Evolutionary conservation across 148 eudicot species (phyloP), one percentile per base, ranked within the genome.

Genomic region (Selenicereus undatus): DNA sequence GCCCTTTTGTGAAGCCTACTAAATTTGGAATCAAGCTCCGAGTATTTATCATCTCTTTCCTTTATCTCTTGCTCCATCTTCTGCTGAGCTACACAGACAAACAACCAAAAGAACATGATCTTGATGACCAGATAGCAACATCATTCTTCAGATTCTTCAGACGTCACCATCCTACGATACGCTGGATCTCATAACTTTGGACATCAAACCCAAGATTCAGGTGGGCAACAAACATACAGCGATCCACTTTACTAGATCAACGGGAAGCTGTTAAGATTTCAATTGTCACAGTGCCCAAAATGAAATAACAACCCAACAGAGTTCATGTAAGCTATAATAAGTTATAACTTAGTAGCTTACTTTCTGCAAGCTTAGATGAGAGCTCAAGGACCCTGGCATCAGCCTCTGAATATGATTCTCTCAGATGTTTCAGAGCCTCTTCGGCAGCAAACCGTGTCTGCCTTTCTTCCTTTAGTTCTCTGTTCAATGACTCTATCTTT

Each of bases 1-100:
- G 99, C 99, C 82, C 98, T 85, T 87, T 97, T 97, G 81, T 91
- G 99, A 86, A 97, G 98, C 86, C 99, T 89, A 83, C 78, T 94
- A 76, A 97, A 87, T 88, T 97, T 97, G 77, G 97, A 85, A 85
- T 97, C 99, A 72, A 97, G 97, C 79, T 97, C 99, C 48, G 94
- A 85, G 74, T 91, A 89, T 78, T 97, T 97, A 80, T 91, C 98
- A 78, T 94, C 98, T 9, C 99, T 92, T 78, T 92, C 99, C 86
- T 94, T 94, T 78, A 92, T 85, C 87, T 97, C 96, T 84, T 89
- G 92, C 76, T 90, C 97, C 97, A 90, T 88, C 87, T 92, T 97
- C 85, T 89, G 86, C 81, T 91, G 91, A 88, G 93, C 99, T 97
- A 86, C 85, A 80, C 52, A 78, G 26, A 81, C 29, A 83, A 79